Evolutionary conservation across 257 asterid species (phyloP).

Genomic region (Salvia splendens): DNA sequence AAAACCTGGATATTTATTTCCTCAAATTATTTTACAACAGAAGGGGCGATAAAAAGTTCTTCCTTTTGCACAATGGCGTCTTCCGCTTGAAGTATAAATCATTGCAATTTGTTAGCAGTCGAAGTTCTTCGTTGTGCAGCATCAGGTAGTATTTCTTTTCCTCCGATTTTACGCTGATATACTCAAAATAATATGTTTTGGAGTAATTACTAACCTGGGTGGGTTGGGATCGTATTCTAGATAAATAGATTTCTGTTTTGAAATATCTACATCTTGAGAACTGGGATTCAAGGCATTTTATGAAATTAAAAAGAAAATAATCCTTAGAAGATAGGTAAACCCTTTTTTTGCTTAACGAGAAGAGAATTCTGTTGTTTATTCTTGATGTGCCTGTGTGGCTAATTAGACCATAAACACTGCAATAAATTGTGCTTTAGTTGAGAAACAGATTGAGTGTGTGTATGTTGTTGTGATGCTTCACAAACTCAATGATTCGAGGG

Average conservation of each 20-base stretch:
- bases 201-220: not conserved
- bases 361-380: not conserved
- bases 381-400: conserved; percentile 1
- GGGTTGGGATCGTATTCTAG: not conserved
- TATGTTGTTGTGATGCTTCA: not conserved
- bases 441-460: not conserved
- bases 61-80: not conserved
- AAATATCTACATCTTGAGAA: not conserved
- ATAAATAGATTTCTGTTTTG: not conserved
- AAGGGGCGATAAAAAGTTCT: not conserved
- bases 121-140: not conserved
- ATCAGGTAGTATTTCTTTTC: conserved; percentile 11
- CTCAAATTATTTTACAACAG: no score
- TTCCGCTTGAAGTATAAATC: not conserved
- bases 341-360: not conserved
- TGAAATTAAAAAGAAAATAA: not conserved
- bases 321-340: not conserved
- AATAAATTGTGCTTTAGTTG: not conserved
- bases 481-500: not conserved
- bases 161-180: not conserved
- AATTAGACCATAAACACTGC: not conserved
- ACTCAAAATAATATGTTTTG: conserved; percentile 3
- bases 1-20: no score
- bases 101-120: conserved; percentile 16
- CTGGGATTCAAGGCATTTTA: not conserved